Evolutionary conservation across 2,329 filamentous ascomycete species (phyloP), one percentile per base, ranked within the genome.

Genomic region (Phyllosticta citribraziliensis): DNA sequence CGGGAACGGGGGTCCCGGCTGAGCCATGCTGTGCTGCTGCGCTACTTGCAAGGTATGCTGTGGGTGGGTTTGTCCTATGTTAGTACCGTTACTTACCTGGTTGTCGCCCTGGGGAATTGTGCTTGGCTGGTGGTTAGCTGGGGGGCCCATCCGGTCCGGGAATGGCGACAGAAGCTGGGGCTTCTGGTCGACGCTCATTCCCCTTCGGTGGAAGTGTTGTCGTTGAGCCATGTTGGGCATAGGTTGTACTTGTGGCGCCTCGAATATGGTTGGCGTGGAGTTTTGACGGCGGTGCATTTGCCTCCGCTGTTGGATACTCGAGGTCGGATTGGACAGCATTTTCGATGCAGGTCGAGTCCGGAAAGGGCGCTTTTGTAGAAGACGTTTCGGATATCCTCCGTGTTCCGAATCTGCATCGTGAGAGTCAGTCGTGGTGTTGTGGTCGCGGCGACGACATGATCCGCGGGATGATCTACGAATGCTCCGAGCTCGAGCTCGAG

Each of bases 11-110:
- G 75, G 81, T 83, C 88, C 87, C 84, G 88, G 88, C 85, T 88
- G 86, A 84, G 84, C 84, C 83, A 85, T 83, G 83, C 84, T 85
- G 81, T 91, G 89, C 86, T 89, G 85, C 84, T 93, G 90, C 86
- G 88, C 83, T 89, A 89, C 88, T 87, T 87, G 88, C 86, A 91
- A 83, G 79, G 85, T 82, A 83, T 91, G 88, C 84, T 92, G 88
- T 78, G 52, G 56, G 47, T 82, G 75, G 75, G 77, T 79, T 77
- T 79, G 76, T 82, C 79, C 80, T 80, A 74, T 70, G 80, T 82
- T 82, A 82, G 80, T 82, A 74, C 74, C 80, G 40, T 47, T 47
- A 78, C 78, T 81, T 80, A 80, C 76, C 70, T 74, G 76, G 67
- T 69, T 72, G 69, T 79, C 78, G 67, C 81, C 79, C 76, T 81